Evolutionary conservation across 371 early-diverging fungal genomes (phyloP), one percentile per base, ranked within the genome.

Genomic region (Saksenaea oblongispora): DNA sequence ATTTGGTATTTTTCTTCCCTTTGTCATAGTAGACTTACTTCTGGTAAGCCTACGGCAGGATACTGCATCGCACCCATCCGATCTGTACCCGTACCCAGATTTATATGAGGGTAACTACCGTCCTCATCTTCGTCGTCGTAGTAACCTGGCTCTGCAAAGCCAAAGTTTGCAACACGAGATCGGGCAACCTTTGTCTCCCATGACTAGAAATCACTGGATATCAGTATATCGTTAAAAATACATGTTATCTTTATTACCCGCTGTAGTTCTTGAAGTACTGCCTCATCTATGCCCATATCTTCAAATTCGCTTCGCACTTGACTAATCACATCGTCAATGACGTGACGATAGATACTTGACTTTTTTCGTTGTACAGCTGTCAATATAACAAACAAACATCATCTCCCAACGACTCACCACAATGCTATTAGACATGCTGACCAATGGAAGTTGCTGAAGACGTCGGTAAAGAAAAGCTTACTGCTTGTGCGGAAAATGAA

Each of bases 301-400:
- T 92, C 92, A 79, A 96, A 97, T 47, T 95, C 92, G n/a, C 87
- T 84, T 58, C 89, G 89, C 36, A 93, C 90, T 72, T 93, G 92
- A 61, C 87, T 87, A 67, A 95, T 91, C 58, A 98, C 98, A 65
- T 98, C 96, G 76, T 93, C 90, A 70, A 98, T 97, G 41, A 98
- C 92, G 74, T 87, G 87, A 56, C 89, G 84, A 78, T 98, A 98
- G 28, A 95, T 89, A 62, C 80, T 76, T 2, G 90, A 84, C 86
- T 91, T 73, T 27, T 27, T 39, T n/a, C 26, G 24, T 42, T 54
- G 36, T 57, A 34, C 36, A 56, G 41, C 56, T 10, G 54, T 34
- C 13, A 15, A 54, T 36, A 44, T 17, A 56, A 44, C 31, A 56
- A 44, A 44, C 9, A 54, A 68, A 58, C 27, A 11, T 51, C 22